Percentiles rank a stretch among this genome's conserved stretches.
phyloP scores from a whole-genome alignment of 345 rosid species.

The Pistacia vera region DNA sequence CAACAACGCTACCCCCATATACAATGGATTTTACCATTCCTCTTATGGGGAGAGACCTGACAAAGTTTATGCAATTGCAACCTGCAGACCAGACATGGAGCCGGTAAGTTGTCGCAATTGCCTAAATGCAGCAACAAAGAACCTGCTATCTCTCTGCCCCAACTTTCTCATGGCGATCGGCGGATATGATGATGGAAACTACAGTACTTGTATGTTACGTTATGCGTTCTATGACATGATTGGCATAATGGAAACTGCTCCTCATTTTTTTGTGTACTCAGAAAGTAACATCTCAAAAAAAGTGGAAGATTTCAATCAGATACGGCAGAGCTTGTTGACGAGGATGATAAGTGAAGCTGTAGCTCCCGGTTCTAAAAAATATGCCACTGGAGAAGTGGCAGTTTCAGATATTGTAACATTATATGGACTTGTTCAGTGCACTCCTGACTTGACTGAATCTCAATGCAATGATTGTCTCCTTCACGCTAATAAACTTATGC shows the following conservation, averaged over 20 bases:
- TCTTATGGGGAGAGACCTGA: neutral
- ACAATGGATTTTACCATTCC: slow-evolving; percentile 13
- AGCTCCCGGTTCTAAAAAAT: slow-evolving; percentile 40
- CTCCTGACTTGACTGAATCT: slow-evolving; percentile 39
- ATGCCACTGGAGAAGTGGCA: slow-evolving; percentile 32
- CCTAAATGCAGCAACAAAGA: neutral
- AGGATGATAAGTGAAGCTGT: slow-evolving; percentile 28
- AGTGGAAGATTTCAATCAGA: slow-evolving; percentile 21
- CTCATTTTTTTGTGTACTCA: neutral
- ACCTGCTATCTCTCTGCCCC: neutral
- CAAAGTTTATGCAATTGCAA: slow-evolving; percentile 6
- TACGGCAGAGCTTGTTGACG: slow-evolving; percentile 16
- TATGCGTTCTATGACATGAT: neutral
- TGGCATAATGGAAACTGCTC: slow-evolving; percentile 2
- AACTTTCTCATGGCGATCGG: neutral
- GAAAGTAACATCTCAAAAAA: neutral
- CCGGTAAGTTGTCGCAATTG: slow-evolving; percentile 6
- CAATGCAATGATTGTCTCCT: slow-evolving; percentile 35
- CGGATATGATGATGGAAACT: neutral
- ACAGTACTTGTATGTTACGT: slow-evolving; percentile 4
- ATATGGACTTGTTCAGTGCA: slow-evolving; percentile 48
- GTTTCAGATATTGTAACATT: slow-evolving; percentile 9
- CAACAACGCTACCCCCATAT: neutral
- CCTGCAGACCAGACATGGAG: slow-evolving; percentile 21
- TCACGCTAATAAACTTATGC: neutral